Base-by-base conservation (phyloP, 805 yeast genomes). In the Myxozyma udenii region DNA sequence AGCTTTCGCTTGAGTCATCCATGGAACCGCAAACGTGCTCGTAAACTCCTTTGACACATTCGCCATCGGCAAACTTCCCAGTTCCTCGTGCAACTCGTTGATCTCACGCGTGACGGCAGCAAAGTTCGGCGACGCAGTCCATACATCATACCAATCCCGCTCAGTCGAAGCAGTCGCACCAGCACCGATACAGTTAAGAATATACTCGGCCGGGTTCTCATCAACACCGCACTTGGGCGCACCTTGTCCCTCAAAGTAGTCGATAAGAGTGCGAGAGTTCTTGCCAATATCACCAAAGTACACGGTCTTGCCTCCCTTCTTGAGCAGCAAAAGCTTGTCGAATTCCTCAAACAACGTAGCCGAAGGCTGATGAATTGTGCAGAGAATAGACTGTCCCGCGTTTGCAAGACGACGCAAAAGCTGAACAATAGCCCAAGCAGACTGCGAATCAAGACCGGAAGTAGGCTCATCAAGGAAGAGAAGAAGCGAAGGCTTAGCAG, bases 231-330 rank as follows among this genome's bases (percentile, higher is more conserved):
- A 85, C 47, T 76, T 74, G 53, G 82, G 78, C 37, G 90, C 88
- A 32, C 95, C 86, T 65, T 83, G 70, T 58, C 74, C 75, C 70
- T 84, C 90, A 62, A 85, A 85, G 66, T 85, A 85, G 50, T 74
- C 66, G 41, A 82, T 76, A 68, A 85, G 72, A 1, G 80, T 72
- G 35, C 60, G 53, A 44, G 85, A 83, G 64, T 79, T 77, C 51
- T 74, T 72, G 58, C 93, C 93, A 62, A 85, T 79, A 55, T 84
- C 89, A 61, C 95, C 95, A 65, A 85, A 85, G 68, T 85, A 85
- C 28, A 84, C 90, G 59, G 90, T 85, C 64, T 76, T 72, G 59
- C 95, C 95, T 66, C 95, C 95, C 61, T 77, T 80, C 62, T 82
- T 83, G 64, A 85, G 73, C 61, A 85, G 76, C 60, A 84, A 69